Base-by-base conservation (phyloP, 306 rosid genomes). In the Vachellia pachyceras region DNA sequence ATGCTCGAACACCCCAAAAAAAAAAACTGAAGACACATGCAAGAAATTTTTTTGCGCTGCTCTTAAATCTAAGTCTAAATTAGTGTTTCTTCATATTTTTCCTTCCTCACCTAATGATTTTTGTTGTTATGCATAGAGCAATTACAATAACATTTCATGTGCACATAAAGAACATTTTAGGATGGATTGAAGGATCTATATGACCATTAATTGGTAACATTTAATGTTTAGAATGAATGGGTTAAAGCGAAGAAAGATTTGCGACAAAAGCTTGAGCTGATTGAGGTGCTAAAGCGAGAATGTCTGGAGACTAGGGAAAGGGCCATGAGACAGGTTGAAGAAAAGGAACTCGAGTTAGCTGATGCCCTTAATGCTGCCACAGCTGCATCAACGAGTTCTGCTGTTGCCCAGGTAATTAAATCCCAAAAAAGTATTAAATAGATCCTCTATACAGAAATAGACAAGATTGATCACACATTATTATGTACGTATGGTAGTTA, bases 141-240 rank as follows among this genome's bases (percentile, higher is more conserved):
- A 20, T 55, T 55, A 55, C 8, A 7, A 7, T 55, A 55, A 55
- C 20, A 55, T 65, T 5, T 65, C 17, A 35, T 65, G 45, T 65
- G 70, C 20, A 64, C 66, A 11, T 61, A 25, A 61, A 12, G 18
- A 61, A 29, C 12, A 25, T 29, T 61, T 61, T 25, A 61, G 68
- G 9, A 36, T 36, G 44, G 39, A 33, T 17, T 35, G 70, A 65
- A 35, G 44, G 22, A 11, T 17, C 4, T 36, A 6, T n/a, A 23
- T 35, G 70, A 36, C 70, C 20, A 36, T 33, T 36, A 36, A 65
- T 65, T 35, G 15, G 45, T 65, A 65, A 29, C 67, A n/a, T 55
- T 55, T 36, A 15, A 12, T 66, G 72, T 18, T 8, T 66, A 37
- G 72, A 66, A 66, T 9, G 72, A 66, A 9, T 66, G 72, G 46